These are phyloP conservation scores for Hericium rajendrae DNA, from an alignment of 768 basidiomycete genomes.

Conservation along the genomic window DNA sequence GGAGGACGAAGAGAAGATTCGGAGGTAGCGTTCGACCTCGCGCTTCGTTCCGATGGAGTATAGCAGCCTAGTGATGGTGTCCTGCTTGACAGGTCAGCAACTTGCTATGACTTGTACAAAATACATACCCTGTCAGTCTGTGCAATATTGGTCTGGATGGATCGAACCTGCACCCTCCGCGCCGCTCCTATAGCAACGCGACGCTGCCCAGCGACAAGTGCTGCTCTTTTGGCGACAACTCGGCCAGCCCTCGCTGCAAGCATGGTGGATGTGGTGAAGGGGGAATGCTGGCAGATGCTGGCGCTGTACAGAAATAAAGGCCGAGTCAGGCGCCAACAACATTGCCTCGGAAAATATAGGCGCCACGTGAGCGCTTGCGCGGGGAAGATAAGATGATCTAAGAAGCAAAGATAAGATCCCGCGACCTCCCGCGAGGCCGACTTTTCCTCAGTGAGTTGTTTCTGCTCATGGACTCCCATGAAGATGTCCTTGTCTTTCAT, in stretches of 20 bases:
- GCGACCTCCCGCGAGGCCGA: not conserved
- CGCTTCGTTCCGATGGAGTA: constrained; percentile 96
- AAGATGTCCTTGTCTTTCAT: too few species aligned
- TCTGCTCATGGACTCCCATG: too few species aligned
- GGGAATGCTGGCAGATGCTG: not conserved
- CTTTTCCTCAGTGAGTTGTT: too few species aligned
- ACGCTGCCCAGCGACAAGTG: constrained; percentile 33
- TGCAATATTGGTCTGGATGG: constrained; percentile 45
- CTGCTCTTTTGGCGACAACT: constrained; percentile 31
- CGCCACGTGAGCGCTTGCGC: not conserved
- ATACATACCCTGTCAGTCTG: constrained; percentile 65
- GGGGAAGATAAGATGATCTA: not conserved
- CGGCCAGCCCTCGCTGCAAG: constrained; percentile 21
- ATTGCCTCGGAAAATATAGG: not conserved
- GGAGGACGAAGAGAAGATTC: constrained; percentile 94
- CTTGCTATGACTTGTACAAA: not conserved
- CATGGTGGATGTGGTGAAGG: constrained; percentile 16
- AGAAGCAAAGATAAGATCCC: not conserved
- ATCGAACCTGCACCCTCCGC: constrained; percentile 19
- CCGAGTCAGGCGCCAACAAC: not conserved
- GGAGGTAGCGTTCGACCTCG: constrained; percentile 96
- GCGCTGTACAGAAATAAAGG: not conserved
- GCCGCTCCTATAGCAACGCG: constrained; percentile 30
- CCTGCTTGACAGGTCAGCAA: constrained; percentile 36
- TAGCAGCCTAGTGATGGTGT: constrained; percentile 92